Base-by-base conservation (phyloP, 306 rosid genomes). In the Mucuna pruriens region DNA sequence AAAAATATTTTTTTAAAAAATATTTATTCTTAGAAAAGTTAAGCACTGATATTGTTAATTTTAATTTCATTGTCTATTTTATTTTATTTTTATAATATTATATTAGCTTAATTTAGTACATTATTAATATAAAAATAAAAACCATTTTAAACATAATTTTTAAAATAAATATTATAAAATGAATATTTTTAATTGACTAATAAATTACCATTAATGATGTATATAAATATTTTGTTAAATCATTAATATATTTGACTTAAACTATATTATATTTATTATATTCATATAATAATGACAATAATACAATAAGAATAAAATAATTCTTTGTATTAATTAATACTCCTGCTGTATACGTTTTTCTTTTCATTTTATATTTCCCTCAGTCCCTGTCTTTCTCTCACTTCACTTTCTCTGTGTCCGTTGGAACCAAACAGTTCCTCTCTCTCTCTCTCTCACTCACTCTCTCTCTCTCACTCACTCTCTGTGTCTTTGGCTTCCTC, bases 391-490 rank as follows among this genome's bases (percentile, higher is more conserved):
- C 74, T 77, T 78, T 61, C 69, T 68, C 71, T 17, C 82, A 81
- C 67, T 76, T 60, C 74, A 11, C 82, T 46, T 61, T 71, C 81
- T 80, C 83, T 78, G 57, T 83, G 92, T 87, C 94, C 92, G 94
- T 93, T 93, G 91, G 86, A 85, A 78, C 88, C 88, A 84, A 90
- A 89, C 90, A 85, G 85, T 88, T 49, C 67, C 64, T 65, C 45
- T 33, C 70, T 68, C 36, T 62, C 74, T 54, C 75, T 75, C 73
- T 40, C 84, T 58, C 67, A 74, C 85, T 54, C 22, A 2, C 44
- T 34, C 83, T 85, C 61, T 80, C 86, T 22, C 77, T 54, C 60
- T 79, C 84, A 79, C 48, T n/a, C n/a, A n/a, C n/a, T n/a, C n/a
- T n/a, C n/a, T n/a, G n/a, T n/a, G n/a, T n/a, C n/a, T n/a, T n/a